phyloP scores from a whole-genome alignment of 164 flowering plant species.

The Warburgia ugandensis region DNA sequence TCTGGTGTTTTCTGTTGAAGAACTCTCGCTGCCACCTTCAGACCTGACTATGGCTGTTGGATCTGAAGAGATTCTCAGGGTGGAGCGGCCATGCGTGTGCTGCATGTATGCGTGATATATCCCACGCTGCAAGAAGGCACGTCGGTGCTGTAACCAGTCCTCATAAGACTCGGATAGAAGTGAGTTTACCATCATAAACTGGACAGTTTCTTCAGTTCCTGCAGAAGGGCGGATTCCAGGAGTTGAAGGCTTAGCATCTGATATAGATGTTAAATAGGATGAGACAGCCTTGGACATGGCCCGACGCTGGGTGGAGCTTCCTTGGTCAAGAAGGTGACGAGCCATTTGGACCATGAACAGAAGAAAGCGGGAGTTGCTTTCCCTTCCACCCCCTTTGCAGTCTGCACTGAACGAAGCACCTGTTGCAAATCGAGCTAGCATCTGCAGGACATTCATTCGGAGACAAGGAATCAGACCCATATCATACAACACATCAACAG shows the following conservation, averaged over 20 bases:
- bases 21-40: constrained; percentile 24
- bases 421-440: constrained; percentile 95
- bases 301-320: constrained; percentile 48
- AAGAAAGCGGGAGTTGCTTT: constrained; percentile 87
- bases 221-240: constrained; percentile 32
- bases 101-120: constrained; percentile 93
- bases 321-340: constrained; percentile 79
- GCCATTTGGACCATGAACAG: constrained; percentile 99
- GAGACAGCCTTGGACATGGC: constrained; percentile 57
- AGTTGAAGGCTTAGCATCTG: constrained; percentile 42
- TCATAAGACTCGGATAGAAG: constrained; percentile 86
- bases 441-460: constrained; percentile 51
- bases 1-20: constrained; percentile 1
- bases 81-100: constrained; percentile 47
- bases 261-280: constrained; percentile 38
- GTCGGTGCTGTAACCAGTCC: constrained; percentile 79
- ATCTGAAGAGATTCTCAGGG: constrained; percentile 32
- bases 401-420: constrained; percentile 91
- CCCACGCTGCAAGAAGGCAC: constrained; percentile 78
- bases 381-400: constrained; percentile 91
- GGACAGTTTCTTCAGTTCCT: constrained; percentile 83
- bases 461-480: background rate
- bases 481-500: background rate
- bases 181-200: constrained; percentile 97
- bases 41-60: constrained; percentile 22